Evolutionary conservation across 306 rosid genomes (phyloP).

Genomic region (Ochetophila trinervis): DNA sequence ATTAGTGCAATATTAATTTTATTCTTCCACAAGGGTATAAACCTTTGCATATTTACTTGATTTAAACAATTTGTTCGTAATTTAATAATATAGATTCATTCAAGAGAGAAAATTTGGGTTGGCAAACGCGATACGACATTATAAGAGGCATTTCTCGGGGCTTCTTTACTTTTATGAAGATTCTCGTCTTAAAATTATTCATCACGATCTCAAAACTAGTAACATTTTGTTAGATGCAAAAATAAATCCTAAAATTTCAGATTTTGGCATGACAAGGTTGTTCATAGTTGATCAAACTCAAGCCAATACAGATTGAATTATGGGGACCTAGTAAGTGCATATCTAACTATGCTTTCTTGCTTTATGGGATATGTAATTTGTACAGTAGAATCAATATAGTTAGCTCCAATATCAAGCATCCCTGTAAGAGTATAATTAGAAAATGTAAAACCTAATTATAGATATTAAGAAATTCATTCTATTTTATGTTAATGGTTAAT

Average conservation of each 20-base stretch:
- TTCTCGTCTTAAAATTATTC: slow-evolving; percentile 41
- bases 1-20: no score
- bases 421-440: no score
- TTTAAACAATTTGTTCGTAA: no score
- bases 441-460: no score
- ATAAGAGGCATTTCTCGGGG: slow-evolving; percentile 42
- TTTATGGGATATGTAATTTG: no score
- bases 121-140: slow-evolving; percentile 38
- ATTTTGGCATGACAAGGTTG: slow-evolving; percentile 48
- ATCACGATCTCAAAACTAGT: slow-evolving; percentile 46
- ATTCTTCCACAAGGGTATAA: no score
- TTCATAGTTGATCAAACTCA: slow-evolving; percentile 41
- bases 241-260: slow-evolving; percentile 51
- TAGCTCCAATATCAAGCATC: no score
- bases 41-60: no score
- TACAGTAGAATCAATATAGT: no score
- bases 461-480: no score
- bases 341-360: no score
- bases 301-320: slow-evolving; percentile 44
- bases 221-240: slow-evolving; percentile 38
- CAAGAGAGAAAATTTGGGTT: slow-evolving; percentile 28
- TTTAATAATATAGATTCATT: slow-evolving; percentile 26
- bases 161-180: slow-evolving; percentile 50
- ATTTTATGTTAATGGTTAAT: no score
- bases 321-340: slow-evolving; percentile 32